phyloP scores from a whole-genome alignment of 306 rosid genomes.

The Sphenostylis stenocarpa region DNA sequence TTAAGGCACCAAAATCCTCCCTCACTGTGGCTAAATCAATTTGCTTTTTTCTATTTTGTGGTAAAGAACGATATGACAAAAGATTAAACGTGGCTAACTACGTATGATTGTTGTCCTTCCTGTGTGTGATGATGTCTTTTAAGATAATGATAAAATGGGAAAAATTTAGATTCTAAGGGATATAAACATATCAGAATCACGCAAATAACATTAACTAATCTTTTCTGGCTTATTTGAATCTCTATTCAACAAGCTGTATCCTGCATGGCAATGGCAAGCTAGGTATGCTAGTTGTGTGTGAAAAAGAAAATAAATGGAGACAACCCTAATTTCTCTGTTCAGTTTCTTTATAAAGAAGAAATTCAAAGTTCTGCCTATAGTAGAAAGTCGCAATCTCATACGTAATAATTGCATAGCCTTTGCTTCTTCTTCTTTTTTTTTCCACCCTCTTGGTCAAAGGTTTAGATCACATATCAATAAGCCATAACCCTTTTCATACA shows the following conservation, averaged over 20 bases:
- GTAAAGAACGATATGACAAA: neutral
- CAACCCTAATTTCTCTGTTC: constrained; percentile 7
- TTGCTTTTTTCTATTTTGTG: neutral
- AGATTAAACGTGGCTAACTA: neutral
- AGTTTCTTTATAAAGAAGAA: constrained; percentile 16
- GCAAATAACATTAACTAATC: neutral
- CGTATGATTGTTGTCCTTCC: constrained; percentile 18
- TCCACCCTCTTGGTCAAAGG: neutral
- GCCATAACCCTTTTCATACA: neutral
- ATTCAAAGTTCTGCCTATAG: neutral
- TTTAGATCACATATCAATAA: neutral
- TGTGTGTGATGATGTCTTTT: neutral
- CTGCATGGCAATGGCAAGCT: constrained; percentile 1
- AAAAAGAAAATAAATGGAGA: constrained; percentile 8
- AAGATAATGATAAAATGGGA: neutral
- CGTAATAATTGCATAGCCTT: constrained; percentile 20
- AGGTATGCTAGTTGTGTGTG: neutral
- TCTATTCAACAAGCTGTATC: constrained; percentile 26
- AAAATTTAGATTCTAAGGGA: constrained; percentile 20
- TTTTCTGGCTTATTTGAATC: constrained; percentile 26
- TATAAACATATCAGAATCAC: neutral
- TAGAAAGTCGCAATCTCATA: constrained; percentile 19
- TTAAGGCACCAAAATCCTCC: neutral
- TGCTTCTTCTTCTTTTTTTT: neutral
- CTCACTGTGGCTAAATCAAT: neutral